These are phyloP conservation scores for Sporothrix brunneoviolacea DNA, from an alignment of 2,329 filamentous ascomycete genomes.

Conservation along the genomic window DNA sequence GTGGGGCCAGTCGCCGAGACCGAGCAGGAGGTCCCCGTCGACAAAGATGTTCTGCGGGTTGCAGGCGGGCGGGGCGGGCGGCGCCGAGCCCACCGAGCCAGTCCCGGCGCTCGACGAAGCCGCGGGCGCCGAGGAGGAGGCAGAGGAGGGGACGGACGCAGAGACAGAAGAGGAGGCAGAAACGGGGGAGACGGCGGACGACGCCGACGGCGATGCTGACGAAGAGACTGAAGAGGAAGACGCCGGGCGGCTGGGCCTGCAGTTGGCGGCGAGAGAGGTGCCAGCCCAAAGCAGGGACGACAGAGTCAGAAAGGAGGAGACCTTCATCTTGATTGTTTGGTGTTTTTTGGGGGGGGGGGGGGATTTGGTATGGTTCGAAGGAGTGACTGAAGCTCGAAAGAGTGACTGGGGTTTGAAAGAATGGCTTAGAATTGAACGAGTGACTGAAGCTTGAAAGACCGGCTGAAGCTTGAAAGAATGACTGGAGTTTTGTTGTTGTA, in stretches of 20 bases:
- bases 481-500: background rate
- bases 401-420: background rate
- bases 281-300: conserved; percentile 5
- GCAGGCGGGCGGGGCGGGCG: background rate
- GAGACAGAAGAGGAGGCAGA: background rate
- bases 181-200: background rate
- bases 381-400: background rate
- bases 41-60: background rate
- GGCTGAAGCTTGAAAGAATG: conserved; percentile 6
- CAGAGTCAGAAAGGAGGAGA: background rate
- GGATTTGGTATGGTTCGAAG: background rate
- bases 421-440: too few species aligned
- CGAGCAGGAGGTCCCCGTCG: background rate
- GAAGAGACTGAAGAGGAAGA: background rate
- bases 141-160: background rate
- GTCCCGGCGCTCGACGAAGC: too few species aligned
- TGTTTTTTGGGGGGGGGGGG: background rate
- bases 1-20: conserved; percentile 3
- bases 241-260: background rate
- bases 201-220: background rate
- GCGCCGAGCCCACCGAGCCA: too few species aligned
- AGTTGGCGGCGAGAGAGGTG: background rate
- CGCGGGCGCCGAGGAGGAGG: background rate
- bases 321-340: conserved; percentile 1
- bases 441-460: too few species aligned